Percentiles rank a stretch among this genome's conserved stretches.
These are phyloP conservation scores for Scytalidium sp. DNA, from an alignment of 2,329 filamentous ascomycete genomes.

Conservation along the genomic window DNA sequence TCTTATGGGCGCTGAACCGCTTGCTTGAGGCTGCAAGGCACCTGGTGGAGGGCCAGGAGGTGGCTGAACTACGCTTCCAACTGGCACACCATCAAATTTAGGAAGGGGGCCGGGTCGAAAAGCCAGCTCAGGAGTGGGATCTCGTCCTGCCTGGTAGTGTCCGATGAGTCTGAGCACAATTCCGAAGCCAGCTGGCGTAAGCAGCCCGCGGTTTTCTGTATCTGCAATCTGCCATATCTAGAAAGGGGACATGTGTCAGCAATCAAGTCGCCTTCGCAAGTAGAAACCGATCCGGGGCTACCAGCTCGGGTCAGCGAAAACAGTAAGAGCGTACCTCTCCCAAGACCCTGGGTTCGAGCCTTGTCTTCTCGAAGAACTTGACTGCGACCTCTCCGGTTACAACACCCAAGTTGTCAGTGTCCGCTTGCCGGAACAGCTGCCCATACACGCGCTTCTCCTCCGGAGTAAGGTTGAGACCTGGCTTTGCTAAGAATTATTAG, in stretches of 20 bases:
- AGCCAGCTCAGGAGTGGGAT: conserved; percentile 78
- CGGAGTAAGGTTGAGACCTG: conserved; percentile 78
- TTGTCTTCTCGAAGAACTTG: conserved; percentile 96
- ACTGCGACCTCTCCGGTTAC: conserved; percentile 95
- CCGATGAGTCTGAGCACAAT: conserved; percentile 92
- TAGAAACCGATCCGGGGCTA: not conserved
- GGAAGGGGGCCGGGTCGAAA: conserved; percentile 85
- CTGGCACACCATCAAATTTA: conserved; percentile 70
- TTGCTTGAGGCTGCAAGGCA: conserved; percentile 51
- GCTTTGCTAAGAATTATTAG: conserved; percentile 41
- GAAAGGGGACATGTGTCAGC: conserved; percentile 18
- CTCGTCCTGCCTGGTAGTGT: conserved; percentile 85
- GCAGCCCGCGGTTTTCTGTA: conserved; percentile 89
- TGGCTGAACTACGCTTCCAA: conserved; percentile 43
- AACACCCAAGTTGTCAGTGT: conserved; percentile 86
- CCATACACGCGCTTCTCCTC: conserved; percentile 95
- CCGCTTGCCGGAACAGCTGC: conserved; percentile 89
- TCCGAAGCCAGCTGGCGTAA: conserved; percentile 91
- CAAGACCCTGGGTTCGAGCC: conserved; percentile 78
- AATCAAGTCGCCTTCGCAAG: not conserved
- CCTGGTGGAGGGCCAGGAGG: conserved; percentile 39
- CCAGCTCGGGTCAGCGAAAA: not conserved
- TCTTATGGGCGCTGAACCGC: conserved; percentile 68
- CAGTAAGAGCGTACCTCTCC: conserved; percentile 65
- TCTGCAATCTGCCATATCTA: conserved; percentile 99